Base-by-base conservation (phyloP, 1,284 basidiomycete genomes). In the Ustilago trichophora region DNA sequence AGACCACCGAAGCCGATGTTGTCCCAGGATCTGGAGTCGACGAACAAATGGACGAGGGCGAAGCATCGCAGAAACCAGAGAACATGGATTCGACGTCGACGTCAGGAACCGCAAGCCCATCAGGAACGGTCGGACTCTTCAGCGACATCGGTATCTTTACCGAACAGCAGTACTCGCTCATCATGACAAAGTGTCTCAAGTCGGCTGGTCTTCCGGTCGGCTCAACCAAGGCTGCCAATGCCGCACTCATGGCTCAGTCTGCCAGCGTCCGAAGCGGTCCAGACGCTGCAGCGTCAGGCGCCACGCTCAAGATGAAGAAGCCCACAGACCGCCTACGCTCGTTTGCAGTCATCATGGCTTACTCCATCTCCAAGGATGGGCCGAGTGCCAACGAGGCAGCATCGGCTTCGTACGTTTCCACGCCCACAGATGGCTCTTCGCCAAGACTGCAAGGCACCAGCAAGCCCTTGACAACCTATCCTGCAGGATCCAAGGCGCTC, bases 91-190 rank as follows among this genome's bases (percentile, higher is more conserved):
- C 45, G 11, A n/a, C 46, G 5, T 16, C 43, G 4, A 37, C 57
- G 13, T 55, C 56, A 21, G 46, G 49, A 6, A 50, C 37, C 10
- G 35, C 49, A 9, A 56, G 58, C 22, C 63, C 58, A 10, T 49
- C 63, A 16, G 50, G 25, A 29, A 76, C 70, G 72, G 54, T 66
- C 12, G 80, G 82, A 4, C 73, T 83, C 29, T 74, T 89, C 87
- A 88, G 88, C 77, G 90, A 92, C 64, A 86, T 93, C 18, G 92
- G 91, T 18, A 91, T 98, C 58, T 96, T 93, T 86, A 90, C 87
- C 7, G 87, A 92, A 56, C 84, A 87, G 32, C 89, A 98, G 81
- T 98, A 92, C 87, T 87, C 88, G 54, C 85, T 90, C 32, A 84
- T 98, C 55, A 88, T 94, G 80, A 89, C 90, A 24, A 95, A 96